A percentile compares a stretch with the other conserved stretches of the same genome.
phyloP scores from a whole-genome alignment of 257 asterid species.

The Solanum pinnatisectum region DNA sequence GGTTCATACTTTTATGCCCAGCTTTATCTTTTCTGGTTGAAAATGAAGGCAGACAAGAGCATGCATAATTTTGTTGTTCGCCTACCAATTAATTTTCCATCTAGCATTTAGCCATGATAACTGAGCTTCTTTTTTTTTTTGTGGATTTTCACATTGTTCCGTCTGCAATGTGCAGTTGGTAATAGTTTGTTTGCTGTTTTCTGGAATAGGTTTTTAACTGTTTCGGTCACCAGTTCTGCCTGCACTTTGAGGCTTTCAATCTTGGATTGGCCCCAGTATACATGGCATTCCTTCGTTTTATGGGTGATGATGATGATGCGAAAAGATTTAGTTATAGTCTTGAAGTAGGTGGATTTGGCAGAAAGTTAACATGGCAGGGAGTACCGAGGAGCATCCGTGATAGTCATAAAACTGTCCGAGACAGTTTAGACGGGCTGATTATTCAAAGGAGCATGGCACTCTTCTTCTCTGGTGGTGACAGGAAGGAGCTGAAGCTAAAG shows the following conservation, averaged over 20 bases:
- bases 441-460: constrained; percentile 27
- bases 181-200: not conserved
- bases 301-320: constrained; percentile 32
- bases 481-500: constrained; percentile 24
- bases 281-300: constrained; percentile 27
- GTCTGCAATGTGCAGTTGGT: not conserved
- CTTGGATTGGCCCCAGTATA: constrained; percentile 28
- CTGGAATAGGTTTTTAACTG: constrained; percentile 28
- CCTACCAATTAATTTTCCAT: not conserved
- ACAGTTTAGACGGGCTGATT: constrained; percentile 24
- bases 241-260: constrained; percentile 30
- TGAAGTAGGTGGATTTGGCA: constrained; percentile 29
- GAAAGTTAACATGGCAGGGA: constrained; percentile 30
- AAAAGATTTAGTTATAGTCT: constrained; percentile 20
- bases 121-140: not conserved
- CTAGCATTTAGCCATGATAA: not conserved
- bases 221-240: constrained; percentile 27
- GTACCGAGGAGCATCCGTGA: constrained; percentile 32
- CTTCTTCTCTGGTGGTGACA: constrained; percentile 19
- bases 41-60: not conserved
- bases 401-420: constrained; percentile 23
- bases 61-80: not conserved
- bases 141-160: not conserved
- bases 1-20: not conserved
- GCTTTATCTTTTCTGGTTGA: not conserved